Base-by-base conservation (phyloP, 768 basidiomycete genomes). In the Boletales sp. region DNA sequence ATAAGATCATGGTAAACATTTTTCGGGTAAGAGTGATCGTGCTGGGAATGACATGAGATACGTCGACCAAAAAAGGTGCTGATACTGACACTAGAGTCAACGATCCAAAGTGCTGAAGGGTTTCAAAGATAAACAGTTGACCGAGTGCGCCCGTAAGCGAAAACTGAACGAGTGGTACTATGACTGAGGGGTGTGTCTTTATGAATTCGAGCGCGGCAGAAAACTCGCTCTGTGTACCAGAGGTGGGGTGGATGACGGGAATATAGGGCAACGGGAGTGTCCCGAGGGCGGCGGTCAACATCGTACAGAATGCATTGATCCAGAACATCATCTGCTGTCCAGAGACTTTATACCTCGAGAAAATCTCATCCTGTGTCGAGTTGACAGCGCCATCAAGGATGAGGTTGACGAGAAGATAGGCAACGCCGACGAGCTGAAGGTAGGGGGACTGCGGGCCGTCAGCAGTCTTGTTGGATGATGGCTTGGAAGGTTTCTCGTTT, bases 291-390 rank as follows among this genome's bases (percentile, higher is more conserved):
- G 79, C 73, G 18, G 89, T 85, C 49, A 91, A 66, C 34, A 85
- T 53, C 4, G 93, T 90, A 70, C 87, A 86, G 72, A 94, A 86
- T 25, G 88, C 58, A 65, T 94, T 95, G 70, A 99, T 95, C 83
- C 84, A 95, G 66, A 98, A 86, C 96, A 99, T 98, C 94, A 99
- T 97, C 65, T 99, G 96, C 68, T 96, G 94, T 8, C 96, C 96
- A 3, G 81, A 74, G 39, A 82, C 75, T 17, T 81, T 81, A 71
- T 88, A 83, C 12, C 78, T 74, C 21, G 83, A 74, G 70, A 99
- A 98, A 51, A 99, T 87, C 70, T 97, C 90, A 68, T 99, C 96
- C 67, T 99, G 96, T 3, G 94, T 95, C 11, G 91, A 90, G 73
- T 98, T 97, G 52, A 86, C 87, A 28, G 90, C 84, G 18, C 96